Base-by-base conservation (phyloP, 192 early-diverging fungal genomes). In the Coemansia sp. region DNA sequence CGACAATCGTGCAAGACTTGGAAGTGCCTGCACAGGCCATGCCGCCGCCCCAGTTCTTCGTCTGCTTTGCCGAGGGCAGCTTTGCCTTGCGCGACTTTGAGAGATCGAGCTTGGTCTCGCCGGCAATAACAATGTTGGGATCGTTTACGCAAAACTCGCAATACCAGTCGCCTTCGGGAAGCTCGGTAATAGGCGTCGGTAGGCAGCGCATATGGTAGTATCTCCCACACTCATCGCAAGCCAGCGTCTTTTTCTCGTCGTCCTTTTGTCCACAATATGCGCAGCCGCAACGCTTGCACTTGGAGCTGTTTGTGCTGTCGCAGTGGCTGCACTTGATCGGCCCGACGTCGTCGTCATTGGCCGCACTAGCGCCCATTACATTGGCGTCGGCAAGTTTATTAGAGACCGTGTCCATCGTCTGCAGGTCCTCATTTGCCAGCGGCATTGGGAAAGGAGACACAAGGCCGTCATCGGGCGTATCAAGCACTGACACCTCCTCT, bases 171-270 rank as follows among this genome's bases (percentile, higher is more conserved):
- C 56, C 86, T 45, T 61, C 60, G 1, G 87, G 87, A 0, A 84
- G 45, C 40, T 49, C 53, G 7, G 42, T 56, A 27, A 89, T 59
- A 8, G 74, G 82, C 22, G 62, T 65, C 0, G 74, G 69, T 4
- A 86, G 71, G 42, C 87, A 89, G 35, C 63, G 41, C 59, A 84
- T 79, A 60, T 89, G 87, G 70, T 59, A 89, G 62, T 84, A 87
- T 7, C 51, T 45, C 22, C 86, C 79, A 41, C 87, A 89, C 42
- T 89, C 84, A 64, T 89, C 87, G 68, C 87, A 89, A 6, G 83
- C 82, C 39, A 89, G 62, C 19, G 85, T 85, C 46, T 85, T 67
- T n/a, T 67, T 49, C 35, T 86, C 85, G 24, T 86, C 86, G 43
- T 86, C 74, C 36, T 89, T 89, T 11, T 63, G 46, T 0, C 81